These are phyloP conservation scores for Malassezia sympodialis DNA, from an alignment of 1,284 basidiomycete genomes.

Conservation along the genomic window DNA sequence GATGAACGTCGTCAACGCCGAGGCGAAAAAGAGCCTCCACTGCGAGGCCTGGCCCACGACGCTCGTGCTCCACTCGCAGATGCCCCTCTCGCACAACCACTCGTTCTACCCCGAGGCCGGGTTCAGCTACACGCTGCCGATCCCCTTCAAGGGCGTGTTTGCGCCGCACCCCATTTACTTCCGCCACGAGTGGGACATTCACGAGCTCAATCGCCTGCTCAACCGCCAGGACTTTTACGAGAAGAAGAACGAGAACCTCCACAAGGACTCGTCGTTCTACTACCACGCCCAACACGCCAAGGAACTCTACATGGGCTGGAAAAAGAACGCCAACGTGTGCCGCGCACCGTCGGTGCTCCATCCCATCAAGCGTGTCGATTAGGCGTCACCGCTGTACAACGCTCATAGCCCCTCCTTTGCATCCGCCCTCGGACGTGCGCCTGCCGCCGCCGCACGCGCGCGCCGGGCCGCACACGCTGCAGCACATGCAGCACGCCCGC, in stretches of 20 bases:
- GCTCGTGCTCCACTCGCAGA: conserved; percentile 45
- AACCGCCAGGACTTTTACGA: conserved; percentile 46
- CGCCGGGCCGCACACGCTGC: background rate
- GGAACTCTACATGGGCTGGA: conserved; percentile 47
- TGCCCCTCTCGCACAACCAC: conserved; percentile 40
- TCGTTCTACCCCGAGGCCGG: conserved; percentile 46
- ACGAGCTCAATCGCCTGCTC: conserved; percentile 41
- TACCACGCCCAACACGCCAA: conserved; percentile 43
- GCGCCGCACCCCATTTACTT: conserved; percentile 48
- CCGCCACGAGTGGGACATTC: conserved; percentile 43
- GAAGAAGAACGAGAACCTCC: conserved; percentile 46
- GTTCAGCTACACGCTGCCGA: conserved; percentile 43
- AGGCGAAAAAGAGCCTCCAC: conserved; percentile 46
- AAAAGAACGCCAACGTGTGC: conserved; percentile 42
- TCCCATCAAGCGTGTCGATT: conserved; percentile 43
- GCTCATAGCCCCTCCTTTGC: background rate
- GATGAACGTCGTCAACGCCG: conserved; percentile 48
- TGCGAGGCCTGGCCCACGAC: conserved; percentile 48
- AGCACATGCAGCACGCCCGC: conserved; percentile 15
- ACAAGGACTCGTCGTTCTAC: conserved; percentile 46
- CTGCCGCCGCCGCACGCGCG: background rate
- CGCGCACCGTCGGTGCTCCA: conserved; percentile 44
- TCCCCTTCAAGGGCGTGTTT: conserved; percentile 48
- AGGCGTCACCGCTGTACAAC: background rate
- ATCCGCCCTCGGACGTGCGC: background rate